Conservation (phyloP, 345 rosid species). For the Orychophragmus violaceus region DNA sequence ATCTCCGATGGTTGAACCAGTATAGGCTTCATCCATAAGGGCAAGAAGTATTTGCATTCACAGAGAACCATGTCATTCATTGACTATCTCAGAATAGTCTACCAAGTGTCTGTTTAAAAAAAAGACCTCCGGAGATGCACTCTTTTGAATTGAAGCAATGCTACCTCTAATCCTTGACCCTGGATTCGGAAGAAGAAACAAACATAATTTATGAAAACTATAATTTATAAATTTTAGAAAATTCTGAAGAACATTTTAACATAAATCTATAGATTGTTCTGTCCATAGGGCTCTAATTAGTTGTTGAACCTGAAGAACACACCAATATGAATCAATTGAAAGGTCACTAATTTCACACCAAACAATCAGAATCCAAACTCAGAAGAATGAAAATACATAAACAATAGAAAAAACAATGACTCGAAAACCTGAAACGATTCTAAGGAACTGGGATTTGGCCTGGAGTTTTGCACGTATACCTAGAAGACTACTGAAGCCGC, state of each 20-base stretch:
- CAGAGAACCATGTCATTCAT: neutral
- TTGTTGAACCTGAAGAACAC: neutral
- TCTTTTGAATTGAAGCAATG: constrained; percentile 93
- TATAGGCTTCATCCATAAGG: constrained; percentile 99
- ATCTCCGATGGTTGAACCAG: constrained; percentile 90
- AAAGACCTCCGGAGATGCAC: constrained; percentile 88
- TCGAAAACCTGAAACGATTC: constrained; percentile 42
- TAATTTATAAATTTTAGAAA: no score
- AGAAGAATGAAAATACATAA: neutral
- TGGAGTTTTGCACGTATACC: constrained; percentile 38
- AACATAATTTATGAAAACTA: constrained; percentile 30
- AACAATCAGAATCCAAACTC: neutral
- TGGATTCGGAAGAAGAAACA: constrained; percentile 41
- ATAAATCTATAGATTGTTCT: neutral
- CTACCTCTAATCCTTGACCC: no score
- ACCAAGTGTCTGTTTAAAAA: constrained; percentile 11
- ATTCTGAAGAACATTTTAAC: neutral
- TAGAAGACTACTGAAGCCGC: constrained; percentile 29
- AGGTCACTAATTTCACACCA: neutral
- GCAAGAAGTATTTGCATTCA: constrained; percentile 83
- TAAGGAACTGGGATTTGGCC: constrained; percentile 39
- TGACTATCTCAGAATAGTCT: constrained; percentile 3
- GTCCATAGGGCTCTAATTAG: no score
- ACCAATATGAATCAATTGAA: neutral
- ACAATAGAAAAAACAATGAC: neutral